Percentiles rank a stretch among this genome's conserved stretches.
phyloP scores from a whole-genome alignment of 805 yeast genomes.

The Yarrowia porcina region DNA sequence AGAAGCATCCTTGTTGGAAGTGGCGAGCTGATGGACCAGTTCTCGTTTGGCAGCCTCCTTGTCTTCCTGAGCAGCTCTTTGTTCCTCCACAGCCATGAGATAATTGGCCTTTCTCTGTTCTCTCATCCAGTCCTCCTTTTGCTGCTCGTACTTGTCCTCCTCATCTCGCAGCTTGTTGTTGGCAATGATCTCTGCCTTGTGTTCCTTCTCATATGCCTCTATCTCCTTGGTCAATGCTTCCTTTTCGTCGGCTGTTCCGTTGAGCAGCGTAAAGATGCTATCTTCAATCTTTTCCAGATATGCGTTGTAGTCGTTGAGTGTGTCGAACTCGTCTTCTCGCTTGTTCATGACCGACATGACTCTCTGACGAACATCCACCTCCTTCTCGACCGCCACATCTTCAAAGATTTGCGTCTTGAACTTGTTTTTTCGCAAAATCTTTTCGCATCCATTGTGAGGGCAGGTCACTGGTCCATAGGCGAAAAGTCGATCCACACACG shows the following conservation, averaged over 20 bases:
- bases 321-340: slow-evolving; percentile 65
- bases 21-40: slow-evolving; percentile 51
- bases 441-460: slow-evolving; percentile 89
- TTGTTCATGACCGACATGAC: slow-evolving; percentile 77
- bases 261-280: slow-evolving; percentile 69
- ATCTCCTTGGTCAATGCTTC: slow-evolving; percentile 50
- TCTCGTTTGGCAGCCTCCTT: slow-evolving; percentile 50
- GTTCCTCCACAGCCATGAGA: slow-evolving; percentile 53
- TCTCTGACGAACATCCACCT: slow-evolving; percentile 82
- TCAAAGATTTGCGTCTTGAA: slow-evolving; percentile 93
- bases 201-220: slow-evolving; percentile 62
- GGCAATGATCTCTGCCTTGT: slow-evolving; percentile 69
- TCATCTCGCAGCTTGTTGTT: slow-evolving; percentile 71
- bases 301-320: slow-evolving; percentile 59
- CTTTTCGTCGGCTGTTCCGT: slow-evolving; percentile 68
- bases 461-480: slow-evolving; percentile 95
- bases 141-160: slow-evolving; percentile 61
- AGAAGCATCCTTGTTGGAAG: slow-evolving; percentile 45
- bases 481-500: slow-evolving; percentile 93
- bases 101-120: slow-evolving; percentile 54
- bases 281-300: slow-evolving; percentile 84
- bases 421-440: slow-evolving; percentile 77
- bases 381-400: slow-evolving; percentile 84
- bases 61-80: slow-evolving; percentile 48
- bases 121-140: slow-evolving; percentile 56